These are phyloP conservation scores for Xylariaceae sp. DNA, from an alignment of 2,329 filamentous ascomycete genomes.

Conservation along the genomic window DNA sequence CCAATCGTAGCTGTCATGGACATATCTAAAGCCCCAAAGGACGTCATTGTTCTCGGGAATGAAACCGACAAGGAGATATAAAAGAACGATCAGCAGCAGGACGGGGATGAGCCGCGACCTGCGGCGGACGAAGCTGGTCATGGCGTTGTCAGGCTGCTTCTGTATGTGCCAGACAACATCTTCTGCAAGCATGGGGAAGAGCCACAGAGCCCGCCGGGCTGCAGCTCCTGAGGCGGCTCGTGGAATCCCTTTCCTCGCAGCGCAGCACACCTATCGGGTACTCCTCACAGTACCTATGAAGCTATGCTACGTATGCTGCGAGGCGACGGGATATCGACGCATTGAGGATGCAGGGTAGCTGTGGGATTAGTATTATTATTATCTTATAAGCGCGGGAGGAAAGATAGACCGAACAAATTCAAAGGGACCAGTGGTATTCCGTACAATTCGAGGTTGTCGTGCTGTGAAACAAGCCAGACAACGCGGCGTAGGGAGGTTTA, in stretches of 20 bases:
- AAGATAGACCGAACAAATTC: no score
- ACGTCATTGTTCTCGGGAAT: slow-evolving; percentile 26
- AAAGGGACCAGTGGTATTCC: neutral
- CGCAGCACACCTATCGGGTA: neutral
- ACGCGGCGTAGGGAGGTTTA: no score
- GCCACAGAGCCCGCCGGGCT: neutral
- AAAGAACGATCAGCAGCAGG: slow-evolving; percentile 19
- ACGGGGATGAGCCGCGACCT: slow-evolving; percentile 24
- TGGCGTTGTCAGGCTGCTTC: slow-evolving; percentile 24
- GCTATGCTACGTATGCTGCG: neutral
- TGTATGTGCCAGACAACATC: slow-evolving; percentile 30
- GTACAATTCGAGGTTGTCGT: neutral
- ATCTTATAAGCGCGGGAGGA: neutral
- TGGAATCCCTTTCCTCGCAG: neutral
- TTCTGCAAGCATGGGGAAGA: slow-evolving; percentile 29
- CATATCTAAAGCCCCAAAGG: slow-evolving; percentile 29
- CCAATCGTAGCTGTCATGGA: slow-evolving; percentile 32
- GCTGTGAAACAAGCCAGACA: neutral
- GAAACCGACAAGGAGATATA: slow-evolving; percentile 31
- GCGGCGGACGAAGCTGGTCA: slow-evolving; percentile 27
- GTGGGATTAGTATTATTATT: neutral
- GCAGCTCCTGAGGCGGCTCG: neutral
- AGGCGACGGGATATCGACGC: neutral
- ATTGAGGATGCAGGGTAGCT: neutral
- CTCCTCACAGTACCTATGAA: neutral